A percentile compares a stretch with the other conserved stretches of the same genome.
phyloP scores from a whole-genome alignment of 2,329 filamentous ascomycete species.

The Diaporthe sp. region DNA sequence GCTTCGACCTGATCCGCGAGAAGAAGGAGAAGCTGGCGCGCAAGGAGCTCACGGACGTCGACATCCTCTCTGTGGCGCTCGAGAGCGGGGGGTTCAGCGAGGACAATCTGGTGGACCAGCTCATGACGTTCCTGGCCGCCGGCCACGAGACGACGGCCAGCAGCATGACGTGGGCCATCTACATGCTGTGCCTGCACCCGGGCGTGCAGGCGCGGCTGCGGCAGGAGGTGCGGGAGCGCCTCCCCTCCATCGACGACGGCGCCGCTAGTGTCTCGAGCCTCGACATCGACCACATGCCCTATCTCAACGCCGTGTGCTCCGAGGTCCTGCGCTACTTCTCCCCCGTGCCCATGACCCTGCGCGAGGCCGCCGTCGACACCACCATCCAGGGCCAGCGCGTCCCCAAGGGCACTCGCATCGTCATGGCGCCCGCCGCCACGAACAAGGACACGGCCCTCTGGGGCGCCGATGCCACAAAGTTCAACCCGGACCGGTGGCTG shows the following conservation, averaged over 20 bases:
- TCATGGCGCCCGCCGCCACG: slow-evolving; percentile 75
- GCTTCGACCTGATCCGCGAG: slow-evolving; percentile 76
- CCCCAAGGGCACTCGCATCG: slow-evolving; percentile 78
- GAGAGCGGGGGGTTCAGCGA: slow-evolving; percentile 82
- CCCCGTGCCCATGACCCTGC: slow-evolving; percentile 79
- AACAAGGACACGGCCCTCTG: slow-evolving; percentile 80
- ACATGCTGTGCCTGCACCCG: slow-evolving; percentile 76
- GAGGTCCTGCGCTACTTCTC: slow-evolving; percentile 82
- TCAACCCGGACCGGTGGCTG: slow-evolving; percentile 86
- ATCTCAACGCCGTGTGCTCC: slow-evolving; percentile 83
- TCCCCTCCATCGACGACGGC: slow-evolving; percentile 64
- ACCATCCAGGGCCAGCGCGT: slow-evolving; percentile 75
- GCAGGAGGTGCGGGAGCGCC: slow-evolving; percentile 72
- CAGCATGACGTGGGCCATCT: slow-evolving; percentile 81
- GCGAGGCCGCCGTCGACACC: slow-evolving; percentile 75
- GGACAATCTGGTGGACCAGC: slow-evolving; percentile 86
- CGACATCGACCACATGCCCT: slow-evolving; percentile 81
- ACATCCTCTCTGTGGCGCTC: slow-evolving; percentile 87
- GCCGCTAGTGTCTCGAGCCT: slow-evolving; percentile 61
- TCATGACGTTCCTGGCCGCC: slow-evolving; percentile 91
- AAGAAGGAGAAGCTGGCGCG: slow-evolving; percentile 72
- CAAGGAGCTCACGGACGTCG: slow-evolving; percentile 68
- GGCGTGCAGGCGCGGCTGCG: slow-evolving; percentile 77
- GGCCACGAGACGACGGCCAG: slow-evolving; percentile 86
- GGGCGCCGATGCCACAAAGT: slow-evolving; percentile 81